These are phyloP conservation scores for Phytophthora kernoviae DNA, from an alignment of 352 stramenopile species.

Conservation along the genomic window DNA sequence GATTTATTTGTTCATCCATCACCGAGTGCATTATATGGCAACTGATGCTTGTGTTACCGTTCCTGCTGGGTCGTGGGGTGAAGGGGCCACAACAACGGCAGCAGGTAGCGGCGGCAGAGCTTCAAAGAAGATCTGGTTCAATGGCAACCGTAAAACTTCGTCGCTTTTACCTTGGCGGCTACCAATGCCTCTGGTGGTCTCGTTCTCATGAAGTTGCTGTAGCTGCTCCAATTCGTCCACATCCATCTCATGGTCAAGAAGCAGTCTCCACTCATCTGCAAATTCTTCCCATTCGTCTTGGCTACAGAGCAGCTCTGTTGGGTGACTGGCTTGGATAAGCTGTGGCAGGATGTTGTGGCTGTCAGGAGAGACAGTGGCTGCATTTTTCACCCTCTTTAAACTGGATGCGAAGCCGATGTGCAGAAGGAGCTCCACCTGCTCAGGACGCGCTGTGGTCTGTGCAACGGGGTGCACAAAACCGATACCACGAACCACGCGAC, in stretches of 20 bases:
- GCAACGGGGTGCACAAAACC: conserved; percentile 62
- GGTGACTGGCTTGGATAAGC: conserved; percentile 23
- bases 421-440: conserved; percentile 62
- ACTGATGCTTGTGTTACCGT: conserved; percentile 29
- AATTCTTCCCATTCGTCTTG: conserved; percentile 62
- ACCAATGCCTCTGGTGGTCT: neutral
- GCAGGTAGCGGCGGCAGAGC: conserved; percentile 34
- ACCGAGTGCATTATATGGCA: conserved; percentile 14
- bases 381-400: conserved; percentile 33
- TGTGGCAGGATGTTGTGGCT: conserved; percentile 19
- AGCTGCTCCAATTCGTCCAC: conserved; percentile 64
- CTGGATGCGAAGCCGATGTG: conserved; percentile 75
- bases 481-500: conserved; percentile 60
- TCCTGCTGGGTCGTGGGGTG: conserved; percentile 28
- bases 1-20: no score
- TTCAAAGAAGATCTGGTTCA: conserved; percentile 40
- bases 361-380: neutral
- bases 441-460: conserved; percentile 50
- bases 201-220: conserved; percentile 23
- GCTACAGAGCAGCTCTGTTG: conserved; percentile 59
- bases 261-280: conserved; percentile 56
- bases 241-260: conserved; percentile 57
- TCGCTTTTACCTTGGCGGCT: conserved; percentile 18
- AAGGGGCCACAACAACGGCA: conserved; percentile 29
- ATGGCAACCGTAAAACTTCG: conserved; percentile 8